phyloP scores from a whole-genome alignment of 2,329 filamentous ascomycete species.

The Apiospora sp. region DNA sequence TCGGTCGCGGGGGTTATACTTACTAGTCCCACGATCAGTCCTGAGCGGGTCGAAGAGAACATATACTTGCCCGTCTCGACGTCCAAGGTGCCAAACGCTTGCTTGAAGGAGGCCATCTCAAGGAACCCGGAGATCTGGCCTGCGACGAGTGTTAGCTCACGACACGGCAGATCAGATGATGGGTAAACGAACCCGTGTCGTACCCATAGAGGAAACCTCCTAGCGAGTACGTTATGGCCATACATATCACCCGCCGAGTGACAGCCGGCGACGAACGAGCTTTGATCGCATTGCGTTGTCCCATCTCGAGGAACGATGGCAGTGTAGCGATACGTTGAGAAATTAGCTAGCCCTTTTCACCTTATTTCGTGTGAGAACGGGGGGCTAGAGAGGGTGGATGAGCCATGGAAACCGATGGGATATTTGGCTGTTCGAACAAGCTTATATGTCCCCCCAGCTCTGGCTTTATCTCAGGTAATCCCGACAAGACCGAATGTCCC shows the following conservation, averaged over 20 bases:
- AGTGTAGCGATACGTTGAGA: background rate
- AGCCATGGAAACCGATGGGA: background rate
- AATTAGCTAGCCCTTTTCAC: too few species aligned
- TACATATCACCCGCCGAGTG: background rate
- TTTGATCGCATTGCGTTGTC: background rate
- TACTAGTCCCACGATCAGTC: constrained; percentile 68
- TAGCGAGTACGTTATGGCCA: constrained; percentile 36
- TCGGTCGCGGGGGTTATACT: background rate
- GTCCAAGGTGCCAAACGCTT: constrained; percentile 56
- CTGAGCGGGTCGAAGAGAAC: constrained; percentile 67
- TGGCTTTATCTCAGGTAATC: background rate
- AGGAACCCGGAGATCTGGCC: constrained; percentile 70
- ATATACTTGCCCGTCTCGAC: constrained; percentile 45
- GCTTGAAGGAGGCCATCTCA: constrained; percentile 62
- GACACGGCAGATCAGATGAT: background rate
- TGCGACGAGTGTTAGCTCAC: constrained; percentile 27
- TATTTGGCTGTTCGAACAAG: background rate
- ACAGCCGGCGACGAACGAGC: background rate
- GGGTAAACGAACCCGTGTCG: constrained; percentile 53
- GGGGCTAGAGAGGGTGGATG: background rate
- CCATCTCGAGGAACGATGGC: background rate
- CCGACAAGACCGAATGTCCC: background rate
- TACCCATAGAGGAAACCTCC: constrained; percentile 67
- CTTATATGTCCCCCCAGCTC: background rate
- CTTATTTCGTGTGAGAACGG: too few species aligned